Evolutionary conservation across 1,284 basidiomycete species (phyloP).

Genomic region (Dichomitus squalens): DNA sequence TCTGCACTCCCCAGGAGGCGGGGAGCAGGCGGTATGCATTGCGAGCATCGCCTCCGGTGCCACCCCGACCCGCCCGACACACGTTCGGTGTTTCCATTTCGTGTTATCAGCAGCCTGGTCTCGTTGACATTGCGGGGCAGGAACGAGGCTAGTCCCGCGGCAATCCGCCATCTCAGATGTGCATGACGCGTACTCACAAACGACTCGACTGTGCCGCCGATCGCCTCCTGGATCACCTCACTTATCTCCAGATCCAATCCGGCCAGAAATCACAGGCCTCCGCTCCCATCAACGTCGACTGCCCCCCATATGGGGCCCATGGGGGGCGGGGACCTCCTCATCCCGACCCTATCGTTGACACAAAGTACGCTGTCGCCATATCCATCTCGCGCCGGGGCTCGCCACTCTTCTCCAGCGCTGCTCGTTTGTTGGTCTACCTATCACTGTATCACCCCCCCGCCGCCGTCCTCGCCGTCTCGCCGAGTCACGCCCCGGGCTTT

Average conservation of each 20-base stretch:
- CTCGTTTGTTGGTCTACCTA: no score
- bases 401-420: no score
- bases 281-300: not conserved
- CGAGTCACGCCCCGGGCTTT: no score
- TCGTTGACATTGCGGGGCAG: constrained; percentile 16
- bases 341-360: not conserved
- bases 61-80: not conserved
- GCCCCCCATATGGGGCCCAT: no score
- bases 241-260: constrained; percentile 20
- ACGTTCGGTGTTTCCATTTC: constrained; percentile 6
- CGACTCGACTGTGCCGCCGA: constrained; percentile 6
- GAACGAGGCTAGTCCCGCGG: constrained; percentile 10
- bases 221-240: constrained; percentile 11
- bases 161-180: constrained; percentile 23
- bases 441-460: not conserved
- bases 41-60: not conserved
- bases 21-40: no score
- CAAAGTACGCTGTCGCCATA: no score
- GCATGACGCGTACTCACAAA: constrained; percentile 14
- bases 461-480: no score
- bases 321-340: constrained; percentile 11
- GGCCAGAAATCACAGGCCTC: constrained; percentile 17
- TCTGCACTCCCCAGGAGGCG: no score
- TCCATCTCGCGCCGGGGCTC: no score
- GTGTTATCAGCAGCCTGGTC: constrained; percentile 5